These are phyloP conservation scores for Aspergillus indologenus DNA, from an alignment of 495 filamentous ascomycete genomes.

Conservation along the genomic window DNA sequence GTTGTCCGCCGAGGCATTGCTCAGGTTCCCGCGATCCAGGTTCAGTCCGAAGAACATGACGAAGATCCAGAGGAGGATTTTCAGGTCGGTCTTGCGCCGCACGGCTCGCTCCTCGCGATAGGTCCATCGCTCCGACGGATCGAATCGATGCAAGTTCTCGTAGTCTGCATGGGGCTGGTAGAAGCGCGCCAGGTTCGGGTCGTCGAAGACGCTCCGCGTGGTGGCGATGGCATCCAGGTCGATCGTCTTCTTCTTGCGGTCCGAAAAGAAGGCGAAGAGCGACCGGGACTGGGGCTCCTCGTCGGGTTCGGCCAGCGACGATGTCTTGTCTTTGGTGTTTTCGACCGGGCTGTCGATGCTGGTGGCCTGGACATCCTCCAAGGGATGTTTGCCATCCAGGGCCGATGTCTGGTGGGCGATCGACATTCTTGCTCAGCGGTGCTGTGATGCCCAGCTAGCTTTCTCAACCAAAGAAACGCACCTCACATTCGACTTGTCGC, in stretches of 20 bases:
- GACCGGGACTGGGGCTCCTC: constrained; percentile 7
- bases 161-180: constrained; percentile 48
- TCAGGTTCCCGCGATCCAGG: constrained; percentile 68
- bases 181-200: constrained; percentile 42
- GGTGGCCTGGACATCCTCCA: no score
- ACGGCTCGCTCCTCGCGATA: constrained; percentile 40
- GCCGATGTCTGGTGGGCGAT: no score
- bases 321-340: constrained; percentile 11
- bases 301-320: constrained; percentile 15
- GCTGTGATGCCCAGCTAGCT: no score
- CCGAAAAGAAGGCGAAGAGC: constrained; percentile 14
- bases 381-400: no score
- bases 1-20: constrained; percentile 62
- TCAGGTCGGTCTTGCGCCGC: constrained; percentile 35
- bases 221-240: constrained; percentile 55
- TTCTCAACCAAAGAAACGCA: no score
- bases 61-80: constrained; percentile 57
- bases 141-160: constrained; percentile 51
- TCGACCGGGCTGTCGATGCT: neutral
- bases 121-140: constrained; percentile 49
- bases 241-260: constrained; percentile 4
- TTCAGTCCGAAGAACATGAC: constrained; percentile 78
- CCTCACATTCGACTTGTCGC: no score
- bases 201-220: constrained; percentile 46
- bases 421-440: no score